phyloP scores from a whole-genome alignment of 1,284 basidiomycete species.

The Austropuccinia psidii region DNA sequence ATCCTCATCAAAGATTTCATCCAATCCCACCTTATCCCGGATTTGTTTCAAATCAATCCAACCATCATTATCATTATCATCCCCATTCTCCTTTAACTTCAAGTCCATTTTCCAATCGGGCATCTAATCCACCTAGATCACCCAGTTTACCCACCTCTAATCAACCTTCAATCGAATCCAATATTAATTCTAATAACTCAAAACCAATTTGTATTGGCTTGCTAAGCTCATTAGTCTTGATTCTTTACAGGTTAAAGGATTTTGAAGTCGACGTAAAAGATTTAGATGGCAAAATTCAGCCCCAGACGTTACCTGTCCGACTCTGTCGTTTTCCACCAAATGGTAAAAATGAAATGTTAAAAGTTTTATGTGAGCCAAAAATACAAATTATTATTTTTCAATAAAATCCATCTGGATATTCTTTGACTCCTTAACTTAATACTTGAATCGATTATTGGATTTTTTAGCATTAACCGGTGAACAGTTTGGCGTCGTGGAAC shows the following conservation, averaged over 20 bases:
- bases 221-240: constrained; percentile 21
- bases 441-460: too few species aligned
- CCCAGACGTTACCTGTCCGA: constrained; percentile 23
- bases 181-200: background rate
- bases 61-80: constrained; percentile 6
- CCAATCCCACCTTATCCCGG: background rate
- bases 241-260: constrained; percentile 12
- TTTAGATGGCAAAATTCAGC: background rate
- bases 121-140: background rate
- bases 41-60: background rate
- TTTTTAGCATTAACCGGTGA: constrained; percentile 51
- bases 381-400: too few species aligned
- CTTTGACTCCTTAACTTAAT: background rate
- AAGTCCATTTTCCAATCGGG: background rate
- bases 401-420: background rate
- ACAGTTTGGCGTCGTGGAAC: constrained; percentile 75
- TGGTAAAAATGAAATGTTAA: constrained; percentile 3
- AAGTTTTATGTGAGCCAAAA: constrained; percentile 12
- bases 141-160: background rate
- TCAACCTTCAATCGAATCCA: background rate
- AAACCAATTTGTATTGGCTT: constrained; percentile 28
- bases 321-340: constrained; percentile 10
- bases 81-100: background rate
- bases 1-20: background rate
- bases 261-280: background rate